Base-by-base conservation (phyloP, 1,139 yeast species). In the Candida sp. region DNA sequence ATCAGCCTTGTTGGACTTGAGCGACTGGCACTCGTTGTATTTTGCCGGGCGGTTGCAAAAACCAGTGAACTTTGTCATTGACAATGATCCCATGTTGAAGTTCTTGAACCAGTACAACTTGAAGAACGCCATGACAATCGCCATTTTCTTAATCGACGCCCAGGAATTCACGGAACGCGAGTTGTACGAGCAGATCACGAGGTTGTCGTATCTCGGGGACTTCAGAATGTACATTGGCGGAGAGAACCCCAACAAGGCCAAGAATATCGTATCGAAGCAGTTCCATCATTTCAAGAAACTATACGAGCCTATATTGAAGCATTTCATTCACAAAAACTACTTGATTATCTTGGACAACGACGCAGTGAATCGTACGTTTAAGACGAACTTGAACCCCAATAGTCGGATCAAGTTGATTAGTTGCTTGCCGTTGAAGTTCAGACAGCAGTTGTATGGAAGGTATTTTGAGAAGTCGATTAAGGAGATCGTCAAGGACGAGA, bases 21-120 rank as follows among this genome's bases (percentile, higher is more conserved):
- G 83, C 32, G 85, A 88, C 55, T 94, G 99, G 99, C 76, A 84
- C 33, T 82, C 94, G 0, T 80, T 94, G 58, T 94, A 94, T 62
- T 66, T 94, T 35, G 96, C 98, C 0, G 99, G 99, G 1, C 77
- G 99, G 55, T 73, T 96, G 54, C 99, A 94, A 61, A 94, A 94
- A 64, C 99, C 99, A 0, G 96, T 94, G 8, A 87, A 89, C 56
- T 81, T 89, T 34, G 68, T 93, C 39, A 78, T 83, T 51, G 57
- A 57, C 25, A 84, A 85, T 4, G 66, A 61, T 39, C 44, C 52
- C 5, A 74, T 79, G 59, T 76, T 90, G 11, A 76, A 83, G 54
- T 80, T 85, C 52, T 78, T 89, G 59, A 88, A 90, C 61, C 94
- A 90, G 62, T 83, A 81, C 54, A 96, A 94, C 63, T 73, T 94